phyloP scores from a whole-genome alignment of 2,329 filamentous ascomycete genomes.

The Cladophialophora exuberans region DNA sequence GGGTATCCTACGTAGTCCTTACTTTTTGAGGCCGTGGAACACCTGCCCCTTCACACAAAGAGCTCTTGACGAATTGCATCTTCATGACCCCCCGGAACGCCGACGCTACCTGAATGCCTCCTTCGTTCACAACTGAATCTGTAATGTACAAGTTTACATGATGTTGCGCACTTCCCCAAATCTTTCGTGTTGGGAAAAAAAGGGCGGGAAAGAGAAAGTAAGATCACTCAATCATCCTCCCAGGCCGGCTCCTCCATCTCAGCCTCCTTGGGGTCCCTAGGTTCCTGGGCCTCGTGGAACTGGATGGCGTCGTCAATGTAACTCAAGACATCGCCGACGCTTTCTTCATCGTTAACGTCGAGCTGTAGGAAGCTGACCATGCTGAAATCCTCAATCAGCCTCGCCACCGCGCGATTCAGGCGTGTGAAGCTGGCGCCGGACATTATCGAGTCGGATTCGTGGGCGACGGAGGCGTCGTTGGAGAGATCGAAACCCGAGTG shows the following conservation, averaged over 20 bases:
- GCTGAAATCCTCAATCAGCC: constrained; percentile 94
- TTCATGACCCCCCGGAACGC: too few relatives aligned
- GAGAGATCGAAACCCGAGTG: constrained; percentile 42
- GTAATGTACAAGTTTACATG: too few relatives aligned
- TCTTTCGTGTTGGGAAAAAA: too few relatives aligned
- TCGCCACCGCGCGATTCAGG: constrained; percentile 84
- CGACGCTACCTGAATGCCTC: too few relatives aligned
- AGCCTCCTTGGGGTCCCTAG: constrained; percentile 70
- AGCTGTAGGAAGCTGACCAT: constrained; percentile 95
- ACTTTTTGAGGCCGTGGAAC: too few relatives aligned
- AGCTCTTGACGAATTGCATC: too few relatives aligned
- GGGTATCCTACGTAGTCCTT: too few relatives aligned
- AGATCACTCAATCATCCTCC: constrained; percentile 41
- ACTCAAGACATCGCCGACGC: constrained; percentile 79
- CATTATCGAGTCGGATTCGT: constrained; percentile 72
- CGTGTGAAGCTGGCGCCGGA: constrained; percentile 78
- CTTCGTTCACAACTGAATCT: too few relatives aligned
- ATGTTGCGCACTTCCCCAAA: too few relatives aligned
- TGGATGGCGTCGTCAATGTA: constrained; percentile 95
- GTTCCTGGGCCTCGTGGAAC: constrained; percentile 91
- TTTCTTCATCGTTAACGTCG: constrained; percentile 89
- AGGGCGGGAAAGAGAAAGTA: background rate
- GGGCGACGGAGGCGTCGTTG: constrained; percentile 38
- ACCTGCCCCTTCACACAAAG: too few relatives aligned
- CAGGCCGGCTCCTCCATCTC: constrained; percentile 62